A percentile compares a stretch with the other conserved stretches of the same genome.
Evolutionary conservation across 2,329 filamentous ascomycete genomes (phyloP).

Genomic region (Metarhizium anisopliae): DNA sequence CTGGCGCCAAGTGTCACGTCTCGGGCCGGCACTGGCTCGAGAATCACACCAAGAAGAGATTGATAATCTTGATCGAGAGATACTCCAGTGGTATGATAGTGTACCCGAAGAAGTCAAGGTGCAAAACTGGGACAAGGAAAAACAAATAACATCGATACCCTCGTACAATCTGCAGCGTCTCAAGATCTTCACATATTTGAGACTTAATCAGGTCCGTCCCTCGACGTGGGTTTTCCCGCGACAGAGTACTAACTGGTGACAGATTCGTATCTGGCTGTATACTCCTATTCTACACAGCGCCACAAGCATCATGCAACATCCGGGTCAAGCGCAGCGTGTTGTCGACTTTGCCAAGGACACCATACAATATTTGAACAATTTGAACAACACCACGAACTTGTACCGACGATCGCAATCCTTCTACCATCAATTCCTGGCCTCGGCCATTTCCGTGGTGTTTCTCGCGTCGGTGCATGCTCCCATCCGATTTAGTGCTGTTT

Average conservation of each 20-base stretch:
- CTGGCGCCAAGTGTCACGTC: slow-evolving; percentile 70
- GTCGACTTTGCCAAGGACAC: slow-evolving; percentile 71
- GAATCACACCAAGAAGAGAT: slow-evolving; percentile 67
- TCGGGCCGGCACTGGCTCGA: slow-evolving; percentile 49
- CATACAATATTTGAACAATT: slow-evolving; percentile 59
- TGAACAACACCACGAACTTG: slow-evolving; percentile 64
- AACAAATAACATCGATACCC: slow-evolving; percentile 43
- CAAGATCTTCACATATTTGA: slow-evolving; percentile 75
- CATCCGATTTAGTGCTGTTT: slow-evolving; percentile 57
- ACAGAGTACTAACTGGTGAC: slow-evolving; percentile 3
- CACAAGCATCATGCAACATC: slow-evolving; percentile 71
- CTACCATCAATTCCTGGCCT: slow-evolving; percentile 73
- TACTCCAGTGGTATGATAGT: slow-evolving; percentile 76
- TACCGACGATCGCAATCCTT: slow-evolving; percentile 66
- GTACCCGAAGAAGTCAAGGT: slow-evolving; percentile 54
- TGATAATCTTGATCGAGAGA: slow-evolving; percentile 70
- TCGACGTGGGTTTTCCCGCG: background rate
- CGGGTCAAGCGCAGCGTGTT: slow-evolving; percentile 61
- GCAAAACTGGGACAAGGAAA: slow-evolving; percentile 49
- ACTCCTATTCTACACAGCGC: slow-evolving; percentile 80
- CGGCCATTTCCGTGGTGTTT: slow-evolving; percentile 66
- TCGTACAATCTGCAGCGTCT: slow-evolving; percentile 63
- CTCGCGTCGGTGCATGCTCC: slow-evolving; percentile 69
- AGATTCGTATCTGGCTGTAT: slow-evolving; percentile 79
- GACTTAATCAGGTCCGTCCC: slow-evolving; percentile 60